phyloP scores from a whole-genome alignment of 306 rosid genomes.

The Cucumis sativus region Cucumber_9930_V3 NC_026655.2:29884501-29885000 shows the following conservation, averaged over 20 bases:
- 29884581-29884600: not conserved
- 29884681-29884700: not conserved
- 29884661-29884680: not conserved
- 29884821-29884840: not conserved
- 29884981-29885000: not conserved
- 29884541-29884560: not conserved
- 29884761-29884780: not conserved
- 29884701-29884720: not conserved
- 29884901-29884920: not conserved
- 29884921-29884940: not conserved
- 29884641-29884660: not conserved
- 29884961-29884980: not conserved
- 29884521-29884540: not conserved
- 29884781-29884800: not conserved
- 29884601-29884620: not conserved
- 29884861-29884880: not conserved
- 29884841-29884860: not conserved
- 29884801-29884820: not conserved
- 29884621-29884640: not conserved
- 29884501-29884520: not conserved
- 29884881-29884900: not conserved
- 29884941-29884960: not conserved
- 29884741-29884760: not conserved
- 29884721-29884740: not conserved
- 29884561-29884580: not conserved